phyloP scores from a whole-genome alignment of 306 rosid species.

The Castanea sativa region DNA sequence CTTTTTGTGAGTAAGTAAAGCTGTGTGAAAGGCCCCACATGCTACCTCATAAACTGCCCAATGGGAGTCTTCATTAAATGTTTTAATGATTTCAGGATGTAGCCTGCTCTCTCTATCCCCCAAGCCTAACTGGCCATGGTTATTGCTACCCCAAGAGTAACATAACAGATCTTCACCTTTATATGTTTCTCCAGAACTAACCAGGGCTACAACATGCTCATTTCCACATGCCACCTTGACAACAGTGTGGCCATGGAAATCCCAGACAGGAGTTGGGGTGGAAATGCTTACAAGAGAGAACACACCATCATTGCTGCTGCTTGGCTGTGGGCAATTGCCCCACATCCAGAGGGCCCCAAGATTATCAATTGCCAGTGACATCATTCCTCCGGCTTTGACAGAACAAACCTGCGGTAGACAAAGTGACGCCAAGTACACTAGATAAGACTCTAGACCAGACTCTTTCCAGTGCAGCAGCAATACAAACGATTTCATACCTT shows the following conservation, averaged over 20 bases:
- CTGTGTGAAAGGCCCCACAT: constrained; percentile 93
- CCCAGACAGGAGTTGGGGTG: constrained; percentile 73
- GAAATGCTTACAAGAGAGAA: constrained; percentile 51
- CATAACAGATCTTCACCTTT: constrained; percentile 59
- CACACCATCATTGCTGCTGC: constrained; percentile 36
- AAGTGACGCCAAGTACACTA: constrained; percentile 9
- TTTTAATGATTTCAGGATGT: constrained; percentile 55
- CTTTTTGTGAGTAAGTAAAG: constrained; percentile 69
- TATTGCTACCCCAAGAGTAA: constrained; percentile 88
- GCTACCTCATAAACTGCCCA: constrained; percentile 64
- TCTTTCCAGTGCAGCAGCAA: background rate
- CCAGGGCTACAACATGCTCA: constrained; percentile 74
- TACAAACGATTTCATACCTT: constrained; percentile 42
- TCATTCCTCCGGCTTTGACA: constrained; percentile 92
- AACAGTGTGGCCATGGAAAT: constrained; percentile 65
- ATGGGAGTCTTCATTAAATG: constrained; percentile 46
- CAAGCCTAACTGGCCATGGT: constrained; percentile 81
- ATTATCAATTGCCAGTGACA: constrained; percentile 75
- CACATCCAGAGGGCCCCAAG: constrained; percentile 78
- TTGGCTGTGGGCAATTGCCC: constrained; percentile 77
- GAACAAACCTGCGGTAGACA: constrained; percentile 47
- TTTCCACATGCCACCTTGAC: constrained; percentile 93
- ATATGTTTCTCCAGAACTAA: constrained; percentile 50
- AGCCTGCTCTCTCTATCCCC: constrained; percentile 66
- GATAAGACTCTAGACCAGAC: background rate